Percentiles rank a stretch among this genome's conserved stretches.
Evolutionary conservation across 805 yeast species (phyloP).

Genomic region (Suhomyces sp.): DNA sequence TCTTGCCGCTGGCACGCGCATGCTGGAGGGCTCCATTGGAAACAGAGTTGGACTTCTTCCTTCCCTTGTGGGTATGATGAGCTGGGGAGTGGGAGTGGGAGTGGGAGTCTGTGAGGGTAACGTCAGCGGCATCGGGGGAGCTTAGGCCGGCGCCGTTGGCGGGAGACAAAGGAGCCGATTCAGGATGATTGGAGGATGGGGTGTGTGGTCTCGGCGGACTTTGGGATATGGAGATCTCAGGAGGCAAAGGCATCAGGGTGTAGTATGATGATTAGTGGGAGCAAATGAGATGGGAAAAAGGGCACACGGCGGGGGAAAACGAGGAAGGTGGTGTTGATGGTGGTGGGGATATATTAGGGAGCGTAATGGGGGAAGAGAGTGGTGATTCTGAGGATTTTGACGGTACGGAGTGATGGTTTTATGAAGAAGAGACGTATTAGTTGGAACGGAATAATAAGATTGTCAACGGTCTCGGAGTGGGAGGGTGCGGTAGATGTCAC

Average conservation of each 20-base stretch:
- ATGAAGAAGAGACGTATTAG: too few species aligned
- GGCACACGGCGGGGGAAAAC: too few species aligned
- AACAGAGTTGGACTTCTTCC: slow-evolving; percentile 21
- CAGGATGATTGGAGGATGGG: background rate
- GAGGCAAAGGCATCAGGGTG: too few species aligned
- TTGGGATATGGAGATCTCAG: too few species aligned
- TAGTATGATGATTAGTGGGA: too few species aligned
- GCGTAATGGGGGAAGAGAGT: background rate
- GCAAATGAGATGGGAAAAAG: too few species aligned
- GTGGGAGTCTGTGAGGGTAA: background rate
- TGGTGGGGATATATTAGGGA: background rate
- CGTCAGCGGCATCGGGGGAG: background rate
- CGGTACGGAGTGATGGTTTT: too few species aligned
- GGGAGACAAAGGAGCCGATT: background rate
- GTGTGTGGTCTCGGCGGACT: background rate
- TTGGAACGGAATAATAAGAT: too few species aligned
- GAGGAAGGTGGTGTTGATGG: too few species aligned
- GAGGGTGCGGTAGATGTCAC: too few species aligned
- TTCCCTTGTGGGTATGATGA: slow-evolving; percentile 6
- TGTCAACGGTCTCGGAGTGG: too few species aligned
- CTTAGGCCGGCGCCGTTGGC: background rate
- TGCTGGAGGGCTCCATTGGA: slow-evolving; percentile 25
- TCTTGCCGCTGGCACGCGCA: slow-evolving; percentile 19
- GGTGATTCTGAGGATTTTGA: background rate
- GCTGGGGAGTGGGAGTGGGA: background rate